Evolutionary conservation across 2,329 filamentous ascomycete genomes (phyloP).

Genomic region (Venturia carpophila): DNA sequence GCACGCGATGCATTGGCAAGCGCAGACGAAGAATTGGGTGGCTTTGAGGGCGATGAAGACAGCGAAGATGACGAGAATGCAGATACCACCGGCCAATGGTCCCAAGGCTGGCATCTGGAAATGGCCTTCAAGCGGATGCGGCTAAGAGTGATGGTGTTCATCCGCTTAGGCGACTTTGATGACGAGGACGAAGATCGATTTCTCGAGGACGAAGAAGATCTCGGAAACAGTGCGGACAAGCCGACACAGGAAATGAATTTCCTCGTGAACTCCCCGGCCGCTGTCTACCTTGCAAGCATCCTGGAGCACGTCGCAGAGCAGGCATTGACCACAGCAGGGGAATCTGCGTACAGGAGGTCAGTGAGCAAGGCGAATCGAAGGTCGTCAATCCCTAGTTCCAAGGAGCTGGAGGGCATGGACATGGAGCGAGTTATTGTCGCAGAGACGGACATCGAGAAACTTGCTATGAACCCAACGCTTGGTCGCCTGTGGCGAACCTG

Average conservation of each 20-base stretch:
- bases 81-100: constrained; percentile 19
- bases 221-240: constrained; percentile 28
- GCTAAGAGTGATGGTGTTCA: constrained; percentile 96
- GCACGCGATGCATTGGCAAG: constrained; percentile 76
- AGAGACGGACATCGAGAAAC: constrained; percentile 84
- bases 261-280: constrained; percentile 68
- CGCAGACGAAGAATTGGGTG: constrained; percentile 77
- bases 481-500: constrained; percentile 90
- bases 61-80: constrained; percentile 58
- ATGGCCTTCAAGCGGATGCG: constrained; percentile 89
- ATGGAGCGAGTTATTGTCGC: constrained; percentile 71
- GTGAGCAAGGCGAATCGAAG: constrained; percentile 34
- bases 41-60: constrained; percentile 63
- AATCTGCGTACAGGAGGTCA: constrained; percentile 66
- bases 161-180: constrained; percentile 90
- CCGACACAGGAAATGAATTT: constrained; percentile 13
- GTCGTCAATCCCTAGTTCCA: constrained; percentile 24
- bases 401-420: constrained; percentile 50
- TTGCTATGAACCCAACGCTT: constrained; percentile 80
- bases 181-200: constrained; percentile 93
- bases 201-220: constrained; percentile 53
- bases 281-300: constrained; percentile 92
- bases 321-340: constrained; percentile 75
- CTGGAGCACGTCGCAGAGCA: constrained; percentile 92
- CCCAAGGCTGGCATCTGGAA: constrained; percentile 68